Evolutionary conservation across 441 rosid genomes (phyloP), one percentile per base, ranked within the genome.

Genomic region (Lepidium campestre): DNA sequence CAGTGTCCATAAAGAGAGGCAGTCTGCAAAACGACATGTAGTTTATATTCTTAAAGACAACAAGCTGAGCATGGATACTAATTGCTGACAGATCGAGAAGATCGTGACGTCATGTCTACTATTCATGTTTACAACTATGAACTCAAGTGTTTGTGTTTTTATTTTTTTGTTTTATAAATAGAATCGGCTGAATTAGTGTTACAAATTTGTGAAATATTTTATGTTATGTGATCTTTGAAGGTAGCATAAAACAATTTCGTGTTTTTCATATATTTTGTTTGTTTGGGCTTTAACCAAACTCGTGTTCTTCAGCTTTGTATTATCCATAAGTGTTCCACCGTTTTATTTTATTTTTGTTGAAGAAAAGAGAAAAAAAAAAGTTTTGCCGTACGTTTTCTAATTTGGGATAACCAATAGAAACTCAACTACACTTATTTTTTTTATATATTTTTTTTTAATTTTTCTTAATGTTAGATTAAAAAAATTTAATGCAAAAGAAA

Each of bases 11-110:
- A 6, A 22, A 6, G n/a, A 27, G 13, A 23, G 41, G 27, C 42
- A 34, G 9, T 19, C 13, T 57, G 4, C 4, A 62, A 67, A 55
- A 62, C 75, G 57, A n/a, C 64, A 10, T 10, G 57, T 22, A 70
- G 62, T 68, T 50, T 20, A 8, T 52, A 11, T 32, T 5, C 40
- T 37, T 10, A 42, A 14, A 40, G 19, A 50, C 36, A 39, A 68
- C 59, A 58, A 12, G 65, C 10, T 50, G 14, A 27, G 20, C 61
- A 18, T 31, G 12, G 25, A n/a, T 57, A 54, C 34, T 17, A 10
- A 46, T 46, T 48, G 50, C 50, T 52, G 37, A 34, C 36, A 55
- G 31, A n/a, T n/a, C n/a, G n/a, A 70, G 20, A 61, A 14, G 35
- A 52, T 56, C 40, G 36, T 63, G 71, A 67, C 45, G 56, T 35